Percentiles rank a stretch among this genome's conserved stretches.
Evolutionary conservation across 768 basidiomycete species (phyloP).

Genomic region (Rhodosporidiobolus sp.): DNA sequence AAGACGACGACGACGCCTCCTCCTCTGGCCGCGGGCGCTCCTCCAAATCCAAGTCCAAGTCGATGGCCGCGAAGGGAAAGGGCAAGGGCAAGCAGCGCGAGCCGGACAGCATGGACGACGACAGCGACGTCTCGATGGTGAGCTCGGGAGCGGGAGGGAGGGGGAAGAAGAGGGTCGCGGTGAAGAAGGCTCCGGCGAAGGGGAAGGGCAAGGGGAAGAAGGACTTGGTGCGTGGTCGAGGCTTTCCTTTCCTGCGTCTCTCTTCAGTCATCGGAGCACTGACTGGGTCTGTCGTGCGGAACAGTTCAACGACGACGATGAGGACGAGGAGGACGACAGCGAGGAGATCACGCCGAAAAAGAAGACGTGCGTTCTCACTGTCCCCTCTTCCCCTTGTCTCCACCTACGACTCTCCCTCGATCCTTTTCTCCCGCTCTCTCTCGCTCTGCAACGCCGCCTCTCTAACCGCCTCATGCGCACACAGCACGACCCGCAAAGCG

Average conservation of each 20-base stretch:
- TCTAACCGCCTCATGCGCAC: not conserved
- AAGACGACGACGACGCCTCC: constrained; percentile 4
- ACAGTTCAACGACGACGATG: constrained; percentile 26
- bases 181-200: constrained; percentile 5
- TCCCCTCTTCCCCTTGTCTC: not conserved
- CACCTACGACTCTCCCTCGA: too few species aligned
- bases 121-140: constrained; percentile 24
- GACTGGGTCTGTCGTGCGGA: too few species aligned
- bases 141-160: not conserved
- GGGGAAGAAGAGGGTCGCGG: constrained; percentile 15
- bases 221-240: constrained; percentile 11
- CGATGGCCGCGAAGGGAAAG: not conserved
- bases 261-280: not conserved
- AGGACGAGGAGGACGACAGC: constrained; percentile 13
- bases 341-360: constrained; percentile 21
- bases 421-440: not conserved
- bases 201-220: constrained; percentile 12
- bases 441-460: not conserved
- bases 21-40: not conserved
- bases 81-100: constrained; percentile 25
- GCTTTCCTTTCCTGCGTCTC: too few species aligned
- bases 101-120: constrained; percentile 31
- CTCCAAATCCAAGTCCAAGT: not conserved
- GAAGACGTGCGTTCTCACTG: constrained; percentile 17
- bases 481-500: constrained; percentile 9